Evolutionary conservation across 2,329 filamentous ascomycete species (phyloP).

Genomic region (Colletotrichum sp.): DNA sequence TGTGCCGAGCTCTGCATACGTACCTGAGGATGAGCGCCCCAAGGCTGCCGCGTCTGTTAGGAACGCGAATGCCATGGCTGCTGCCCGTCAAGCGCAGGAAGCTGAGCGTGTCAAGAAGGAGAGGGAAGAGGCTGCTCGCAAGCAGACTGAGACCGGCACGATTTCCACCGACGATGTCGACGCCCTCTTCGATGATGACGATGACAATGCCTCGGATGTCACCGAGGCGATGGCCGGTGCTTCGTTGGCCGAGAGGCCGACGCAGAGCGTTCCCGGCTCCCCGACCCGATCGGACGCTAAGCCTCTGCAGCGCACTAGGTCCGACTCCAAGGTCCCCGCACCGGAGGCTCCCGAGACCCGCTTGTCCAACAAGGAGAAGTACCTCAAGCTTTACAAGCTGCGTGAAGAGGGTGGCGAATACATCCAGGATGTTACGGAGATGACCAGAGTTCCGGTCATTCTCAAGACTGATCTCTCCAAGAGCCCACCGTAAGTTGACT

Average conservation of each 20-base stretch:
- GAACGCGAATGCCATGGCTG: conserved; percentile 75
- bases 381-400: conserved; percentile 86
- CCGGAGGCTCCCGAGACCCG: conserved; percentile 79
- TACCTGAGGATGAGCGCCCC: conserved; percentile 95
- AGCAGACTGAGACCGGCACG: conserved; percentile 93
- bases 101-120: conserved; percentile 84
- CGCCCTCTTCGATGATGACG: conserved; percentile 94
- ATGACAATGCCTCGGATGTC: conserved; percentile 84
- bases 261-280: conserved; percentile 93
- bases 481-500: conserved; percentile 91
- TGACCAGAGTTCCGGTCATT: conserved; percentile 97
- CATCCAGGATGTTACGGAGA: conserved; percentile 98
- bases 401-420: conserved; percentile 93
- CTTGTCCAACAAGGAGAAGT: conserved; percentile 94
- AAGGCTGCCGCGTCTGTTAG: conserved; percentile 79
- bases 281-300: conserved; percentile 77
- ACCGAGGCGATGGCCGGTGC: conserved; percentile 93
- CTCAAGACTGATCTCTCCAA: conserved; percentile 97
- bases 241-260: conserved; percentile 86
- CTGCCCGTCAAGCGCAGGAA: conserved; percentile 81
- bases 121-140: conserved; percentile 87
- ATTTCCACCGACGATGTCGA: conserved; percentile 93
- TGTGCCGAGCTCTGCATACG: conserved; percentile 91
- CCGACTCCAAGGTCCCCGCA: conserved; percentile 88
- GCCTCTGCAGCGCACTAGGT: conserved; percentile 84